phyloP scores from a whole-genome alignment of 2,329 filamentous ascomycete genomes.

The Alternaria incomplexa region DNA sequence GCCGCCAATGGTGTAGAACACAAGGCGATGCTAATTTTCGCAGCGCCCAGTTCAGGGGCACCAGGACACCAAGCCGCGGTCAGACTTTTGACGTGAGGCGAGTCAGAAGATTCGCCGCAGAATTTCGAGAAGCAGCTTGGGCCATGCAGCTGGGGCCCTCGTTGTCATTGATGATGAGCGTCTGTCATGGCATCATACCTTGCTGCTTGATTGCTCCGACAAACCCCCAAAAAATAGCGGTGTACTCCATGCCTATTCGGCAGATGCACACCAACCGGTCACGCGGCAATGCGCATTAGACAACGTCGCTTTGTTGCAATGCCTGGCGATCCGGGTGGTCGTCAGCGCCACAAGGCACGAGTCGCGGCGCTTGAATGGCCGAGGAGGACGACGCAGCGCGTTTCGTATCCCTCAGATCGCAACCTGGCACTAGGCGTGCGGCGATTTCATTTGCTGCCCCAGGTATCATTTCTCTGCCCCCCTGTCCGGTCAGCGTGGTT shows the following conservation, averaged over 20 bases:
- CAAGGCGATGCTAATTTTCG: constrained; percentile 12
- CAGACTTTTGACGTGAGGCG: constrained; percentile 25
- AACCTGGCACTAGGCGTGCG: constrained; percentile 19
- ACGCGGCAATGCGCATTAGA: constrained; percentile 23
- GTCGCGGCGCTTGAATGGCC: constrained; percentile 63
- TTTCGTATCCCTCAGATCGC: constrained; percentile 31
- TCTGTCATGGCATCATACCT: constrained; percentile 27
- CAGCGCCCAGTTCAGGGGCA: constrained; percentile 32
- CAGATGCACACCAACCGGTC: constrained; percentile 12
- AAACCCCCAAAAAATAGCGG: constrained; percentile 39
- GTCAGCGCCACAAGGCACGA: constrained; percentile 68
- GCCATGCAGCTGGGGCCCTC: constrained; percentile 24
- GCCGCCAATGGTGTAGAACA: constrained; percentile 17
- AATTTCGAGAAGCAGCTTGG: constrained; percentile 32
- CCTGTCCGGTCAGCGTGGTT: constrained; percentile 32
- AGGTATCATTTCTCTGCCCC: constrained; percentile 22
- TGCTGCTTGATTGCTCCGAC: constrained; percentile 33
- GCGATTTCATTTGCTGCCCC: constrained; percentile 42
- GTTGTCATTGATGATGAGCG: constrained; percentile 22
- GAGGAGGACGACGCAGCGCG: constrained; percentile 31
- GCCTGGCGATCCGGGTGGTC: constrained; percentile 26
- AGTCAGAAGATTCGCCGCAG: constrained; percentile 39
- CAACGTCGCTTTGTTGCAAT: constrained; percentile 26
- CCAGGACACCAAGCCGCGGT: constrained; percentile 14
- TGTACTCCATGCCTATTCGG: constrained; percentile 22